These are phyloP conservation scores for Bryoerythrophyllum caledonicum DNA, from an alignment of 225 moss, liverwort and hornwort genomes.

Conservation along the genomic window DNA sequence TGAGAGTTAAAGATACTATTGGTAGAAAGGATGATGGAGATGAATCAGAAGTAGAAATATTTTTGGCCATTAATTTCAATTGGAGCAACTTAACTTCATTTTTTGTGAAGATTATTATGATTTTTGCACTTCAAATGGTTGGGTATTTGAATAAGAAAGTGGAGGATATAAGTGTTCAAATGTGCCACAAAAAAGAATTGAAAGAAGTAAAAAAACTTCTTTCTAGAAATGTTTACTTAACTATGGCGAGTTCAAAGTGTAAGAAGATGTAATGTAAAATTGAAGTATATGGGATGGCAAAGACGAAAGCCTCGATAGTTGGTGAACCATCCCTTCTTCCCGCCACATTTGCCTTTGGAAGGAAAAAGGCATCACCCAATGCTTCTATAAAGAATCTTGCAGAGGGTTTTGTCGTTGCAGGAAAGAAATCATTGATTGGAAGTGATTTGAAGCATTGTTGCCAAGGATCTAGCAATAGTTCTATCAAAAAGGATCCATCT, in stretches of 20 bases:
- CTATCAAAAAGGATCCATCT: neutral
- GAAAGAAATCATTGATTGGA: slow-evolving; percentile 33
- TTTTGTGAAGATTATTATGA: neutral
- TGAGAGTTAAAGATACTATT: neutral
- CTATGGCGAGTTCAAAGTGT: neutral
- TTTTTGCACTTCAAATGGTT: fast-evolving
- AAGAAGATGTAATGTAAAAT: neutral
- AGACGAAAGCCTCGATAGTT: neutral
- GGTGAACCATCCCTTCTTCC: slow-evolving; percentile 1
- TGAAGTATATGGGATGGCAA: neutral
- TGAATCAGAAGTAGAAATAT: neutral
- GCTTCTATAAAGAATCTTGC: slow-evolving; percentile 25
- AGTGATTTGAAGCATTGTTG: slow-evolving; percentile 31
- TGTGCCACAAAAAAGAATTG: neutral
- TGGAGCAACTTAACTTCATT: neutral
- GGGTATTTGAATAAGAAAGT: neutral
- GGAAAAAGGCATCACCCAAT: slow-evolving; percentile 12
- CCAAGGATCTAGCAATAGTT: slow-evolving; percentile 10
- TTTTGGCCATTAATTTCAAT: neutral
- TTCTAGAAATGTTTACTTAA: neutral
- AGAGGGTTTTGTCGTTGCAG: slow-evolving; percentile 55
- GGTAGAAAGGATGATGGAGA: neutral
- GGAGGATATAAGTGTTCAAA: neutral
- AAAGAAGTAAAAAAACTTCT: neutral
- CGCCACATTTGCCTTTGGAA: slow-evolving; percentile 34